Evolutionary conservation across 306 rosid species (phyloP).

Genomic region (Gastrolobium villosum): DNA sequence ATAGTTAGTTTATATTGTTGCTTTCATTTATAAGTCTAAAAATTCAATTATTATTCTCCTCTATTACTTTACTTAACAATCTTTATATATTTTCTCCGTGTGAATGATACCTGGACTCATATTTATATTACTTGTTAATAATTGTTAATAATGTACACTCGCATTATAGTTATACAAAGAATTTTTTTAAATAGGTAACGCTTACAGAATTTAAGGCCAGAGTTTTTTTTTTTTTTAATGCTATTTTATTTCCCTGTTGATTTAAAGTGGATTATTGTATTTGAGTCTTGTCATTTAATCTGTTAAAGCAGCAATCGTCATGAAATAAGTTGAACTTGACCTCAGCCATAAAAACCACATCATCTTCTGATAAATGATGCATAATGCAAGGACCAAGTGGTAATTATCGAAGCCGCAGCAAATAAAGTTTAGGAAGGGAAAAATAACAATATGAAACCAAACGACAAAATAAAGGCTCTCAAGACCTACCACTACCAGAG

Average conservation of each 20-base stretch:
- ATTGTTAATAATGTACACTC: no score
- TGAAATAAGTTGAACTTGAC: conserved; percentile 22
- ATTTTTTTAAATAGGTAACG: no score
- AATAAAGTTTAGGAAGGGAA: background rate
- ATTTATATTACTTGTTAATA: no score
- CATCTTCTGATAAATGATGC: background rate
- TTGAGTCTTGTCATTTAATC: conserved; percentile 19
- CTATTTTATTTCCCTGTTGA: background rate
- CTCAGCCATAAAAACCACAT: background rate
- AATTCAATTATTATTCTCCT: no score
- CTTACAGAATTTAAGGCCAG: background rate
- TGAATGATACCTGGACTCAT: no score
- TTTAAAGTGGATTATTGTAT: background rate
- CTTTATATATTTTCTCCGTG: no score
- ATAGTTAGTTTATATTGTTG: no score
- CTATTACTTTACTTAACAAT: no score
- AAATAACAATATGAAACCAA: background rate
- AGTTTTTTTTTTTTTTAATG: background rate
- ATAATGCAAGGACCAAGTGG: conserved; percentile 30
- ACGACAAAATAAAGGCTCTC: conserved; percentile 31
- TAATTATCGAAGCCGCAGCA: background rate
- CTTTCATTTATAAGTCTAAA: no score
- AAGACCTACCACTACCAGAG: conserved; percentile 22
- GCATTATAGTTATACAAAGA: no score
- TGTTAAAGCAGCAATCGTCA: conserved; percentile 34